Percentiles rank a stretch among this genome's conserved stretches.
Conservation (phyloP, 257 asterid genomes). For the Gardenia jasminoides region DNA sequence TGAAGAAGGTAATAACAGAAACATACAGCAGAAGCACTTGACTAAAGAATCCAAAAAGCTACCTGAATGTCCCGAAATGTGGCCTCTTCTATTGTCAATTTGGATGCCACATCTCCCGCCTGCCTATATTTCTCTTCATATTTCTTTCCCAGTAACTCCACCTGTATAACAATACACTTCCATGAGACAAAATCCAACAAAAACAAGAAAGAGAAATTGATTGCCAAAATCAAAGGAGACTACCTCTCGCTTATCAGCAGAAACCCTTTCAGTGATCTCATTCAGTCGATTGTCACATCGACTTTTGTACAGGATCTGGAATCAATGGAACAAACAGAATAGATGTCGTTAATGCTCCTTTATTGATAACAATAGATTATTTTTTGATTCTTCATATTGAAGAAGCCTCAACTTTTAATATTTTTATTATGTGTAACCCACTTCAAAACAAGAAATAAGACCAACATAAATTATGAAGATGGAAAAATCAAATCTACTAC, state of each 20-base stretch:
- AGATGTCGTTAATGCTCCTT: slow-evolving; percentile 14
- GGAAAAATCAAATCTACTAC: neutral
- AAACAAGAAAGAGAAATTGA: slow-evolving; percentile 5
- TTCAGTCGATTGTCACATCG: slow-evolving; percentile 90
- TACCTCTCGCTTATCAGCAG: slow-evolving; percentile 87
- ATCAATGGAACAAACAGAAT: slow-evolving; percentile 29
- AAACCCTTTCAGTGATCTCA: slow-evolving; percentile 82
- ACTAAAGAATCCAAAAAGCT: slow-evolving; percentile 5
- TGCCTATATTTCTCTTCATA: slow-evolving; percentile 93
- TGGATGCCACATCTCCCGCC: slow-evolving; percentile 91
- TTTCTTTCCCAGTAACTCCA: slow-evolving; percentile 73
- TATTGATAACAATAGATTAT: slow-evolving; percentile 3
- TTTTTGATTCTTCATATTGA: neutral
- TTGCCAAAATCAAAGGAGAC: slow-evolving; percentile 17
- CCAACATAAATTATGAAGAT: neutral
- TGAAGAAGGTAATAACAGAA: slow-evolving; percentile 1
- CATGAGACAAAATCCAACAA: slow-evolving; percentile 13
- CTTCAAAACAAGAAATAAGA: neutral
- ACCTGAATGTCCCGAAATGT: slow-evolving; percentile 98
- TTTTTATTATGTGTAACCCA: neutral
- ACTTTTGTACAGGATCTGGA: slow-evolving; percentile 87
- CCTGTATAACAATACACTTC: slow-evolving; percentile 49
- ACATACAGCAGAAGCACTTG: neutral
- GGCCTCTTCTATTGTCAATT: slow-evolving; percentile 89
- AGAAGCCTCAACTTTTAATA: neutral